Base-by-base conservation (phyloP, 164 flowering plant species). In the Piper betle region DNA sequence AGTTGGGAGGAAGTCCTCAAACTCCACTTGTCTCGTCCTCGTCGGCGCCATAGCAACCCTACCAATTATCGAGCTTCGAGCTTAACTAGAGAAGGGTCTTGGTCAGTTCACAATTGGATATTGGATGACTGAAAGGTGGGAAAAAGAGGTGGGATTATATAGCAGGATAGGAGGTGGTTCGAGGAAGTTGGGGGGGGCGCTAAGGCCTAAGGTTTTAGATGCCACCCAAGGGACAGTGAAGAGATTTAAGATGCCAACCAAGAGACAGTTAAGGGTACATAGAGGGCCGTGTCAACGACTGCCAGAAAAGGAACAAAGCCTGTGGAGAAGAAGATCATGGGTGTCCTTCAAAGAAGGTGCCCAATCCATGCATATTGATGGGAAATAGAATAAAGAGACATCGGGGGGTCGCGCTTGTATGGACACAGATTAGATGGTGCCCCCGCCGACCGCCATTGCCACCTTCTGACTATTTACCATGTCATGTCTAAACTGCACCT, bases 1-100 rank as follows among this genome's bases (percentile, higher is more conserved):
- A 4, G 53, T 48, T n/a, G 77, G 75, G 40, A 76, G 58, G 16
- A 63, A 66, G 55, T 76, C 80, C n/a, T 70, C 64, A 56, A 76
- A 76, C 11, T 62, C 70, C 17, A 58, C n/a, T n/a, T n/a, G n/a
- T n/a, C n/a, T 57, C 9, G 52, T 10, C 50, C 50, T 37, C 25
- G 59, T 61, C 20, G 37, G 52, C 18, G 62, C 70, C 71, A 67
- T 73, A 56, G 41, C 13, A 8, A 33, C 9, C 18, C 3, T 11
- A 33, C 5, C 19, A 18, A 4, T 33, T 18, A 41, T 41, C 42
- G 37, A 43, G 19, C 16, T 7, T 0, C 6, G 33, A 15, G 13
- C 2, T 16, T 6, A 46, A 12, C 38, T 0, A 17, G 12, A 18
- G n/a, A n/a, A 48, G 20, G 4, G 57, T 13, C 4, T 6, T 33